phyloP scores from a whole-genome alignment of 2,329 filamentous ascomycete species.

The Fusarium sp. region DNA sequence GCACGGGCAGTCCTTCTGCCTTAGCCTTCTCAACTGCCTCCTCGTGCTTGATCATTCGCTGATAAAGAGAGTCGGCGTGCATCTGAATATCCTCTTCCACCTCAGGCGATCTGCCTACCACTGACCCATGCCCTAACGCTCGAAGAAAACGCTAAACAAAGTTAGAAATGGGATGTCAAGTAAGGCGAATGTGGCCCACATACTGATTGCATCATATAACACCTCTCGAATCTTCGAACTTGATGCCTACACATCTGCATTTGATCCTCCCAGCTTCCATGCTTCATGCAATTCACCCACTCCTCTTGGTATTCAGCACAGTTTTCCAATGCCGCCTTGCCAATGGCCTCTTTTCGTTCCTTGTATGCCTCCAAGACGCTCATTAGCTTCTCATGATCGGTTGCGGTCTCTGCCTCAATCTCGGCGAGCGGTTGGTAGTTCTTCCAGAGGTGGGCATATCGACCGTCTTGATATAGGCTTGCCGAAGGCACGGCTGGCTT shows the following conservation, averaged over 20 bases:
- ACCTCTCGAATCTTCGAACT: slow-evolving; percentile 81
- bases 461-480: slow-evolving; percentile 67
- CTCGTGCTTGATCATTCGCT: slow-evolving; percentile 87
- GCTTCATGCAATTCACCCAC: slow-evolving; percentile 82
- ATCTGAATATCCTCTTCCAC: slow-evolving; percentile 92
- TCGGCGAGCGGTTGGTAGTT: slow-evolving; percentile 79
- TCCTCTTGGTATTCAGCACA: slow-evolving; percentile 88
- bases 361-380: slow-evolving; percentile 87
- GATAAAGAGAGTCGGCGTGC: slow-evolving; percentile 91
- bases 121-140: slow-evolving; percentile 85
- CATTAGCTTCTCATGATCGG: slow-evolving; percentile 81
- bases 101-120: slow-evolving; percentile 68
- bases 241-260: slow-evolving; percentile 84
- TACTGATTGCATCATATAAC: slow-evolving; percentile 88
- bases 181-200: background rate
- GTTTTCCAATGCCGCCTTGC: slow-evolving; percentile 87
- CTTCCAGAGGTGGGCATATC: slow-evolving; percentile 89
- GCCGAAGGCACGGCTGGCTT: slow-evolving; percentile 54
- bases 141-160: slow-evolving; percentile 80
- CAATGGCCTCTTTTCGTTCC: slow-evolving; percentile 79
- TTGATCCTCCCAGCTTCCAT: slow-evolving; percentile 72
- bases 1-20: slow-evolving; percentile 65
- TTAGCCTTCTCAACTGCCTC: slow-evolving; percentile 74
- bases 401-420: slow-evolving; percentile 74
- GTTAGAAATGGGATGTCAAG: slow-evolving; percentile 9